These are phyloP conservation scores for Xylariomycetidae sp. DNA, from an alignment of 2,329 filamentous ascomycete genomes.

Conservation along the genomic window DNA sequence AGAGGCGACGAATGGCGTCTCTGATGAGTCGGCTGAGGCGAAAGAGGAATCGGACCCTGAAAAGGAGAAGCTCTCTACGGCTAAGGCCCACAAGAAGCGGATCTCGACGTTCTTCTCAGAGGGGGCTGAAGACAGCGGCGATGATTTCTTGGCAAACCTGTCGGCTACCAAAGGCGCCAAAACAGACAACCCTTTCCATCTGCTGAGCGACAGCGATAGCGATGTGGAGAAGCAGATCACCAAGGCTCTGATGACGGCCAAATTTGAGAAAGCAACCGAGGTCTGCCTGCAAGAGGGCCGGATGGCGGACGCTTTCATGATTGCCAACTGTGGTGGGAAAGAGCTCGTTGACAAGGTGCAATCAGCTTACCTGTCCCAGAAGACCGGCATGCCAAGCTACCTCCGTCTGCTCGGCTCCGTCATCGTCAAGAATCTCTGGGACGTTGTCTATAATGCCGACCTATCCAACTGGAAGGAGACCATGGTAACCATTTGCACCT, in stretches of 20 bases:
- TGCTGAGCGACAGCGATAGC: conserved; percentile 79
- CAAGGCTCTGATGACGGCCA: conserved; percentile 77
- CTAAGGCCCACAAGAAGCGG: conserved; percentile 46
- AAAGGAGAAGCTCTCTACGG: conserved; percentile 36
- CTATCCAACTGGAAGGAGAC: conserved; percentile 93
- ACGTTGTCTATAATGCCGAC: conserved; percentile 94
- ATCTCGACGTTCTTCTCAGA: conserved; percentile 78
- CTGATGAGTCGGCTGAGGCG: conserved; percentile 24
- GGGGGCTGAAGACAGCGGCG: conserved; percentile 58
- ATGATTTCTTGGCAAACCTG: conserved; percentile 81
- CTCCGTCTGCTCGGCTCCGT: conserved; percentile 85
- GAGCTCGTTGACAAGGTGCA: conserved; percentile 93
- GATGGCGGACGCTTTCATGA: conserved; percentile 94
- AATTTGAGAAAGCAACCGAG: conserved; percentile 85
- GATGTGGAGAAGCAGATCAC: conserved; percentile 82
- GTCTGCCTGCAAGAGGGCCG: conserved; percentile 83
- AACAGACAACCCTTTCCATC: conserved; percentile 89
- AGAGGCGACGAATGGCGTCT: conserved; percentile 45
- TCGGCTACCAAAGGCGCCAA: conserved; percentile 85
- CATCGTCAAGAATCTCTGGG: conserved; percentile 95
- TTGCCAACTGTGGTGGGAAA: conserved; percentile 93
- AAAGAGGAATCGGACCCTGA: conserved; percentile 36
- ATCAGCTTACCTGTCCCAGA: conserved; percentile 79
- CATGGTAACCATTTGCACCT: conserved; percentile 93
- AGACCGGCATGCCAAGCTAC: conserved; percentile 81